Evolutionary conservation across 2,329 filamentous ascomycete species (phyloP).

Genomic region (Pseudohalonectria lignicola): DNA sequence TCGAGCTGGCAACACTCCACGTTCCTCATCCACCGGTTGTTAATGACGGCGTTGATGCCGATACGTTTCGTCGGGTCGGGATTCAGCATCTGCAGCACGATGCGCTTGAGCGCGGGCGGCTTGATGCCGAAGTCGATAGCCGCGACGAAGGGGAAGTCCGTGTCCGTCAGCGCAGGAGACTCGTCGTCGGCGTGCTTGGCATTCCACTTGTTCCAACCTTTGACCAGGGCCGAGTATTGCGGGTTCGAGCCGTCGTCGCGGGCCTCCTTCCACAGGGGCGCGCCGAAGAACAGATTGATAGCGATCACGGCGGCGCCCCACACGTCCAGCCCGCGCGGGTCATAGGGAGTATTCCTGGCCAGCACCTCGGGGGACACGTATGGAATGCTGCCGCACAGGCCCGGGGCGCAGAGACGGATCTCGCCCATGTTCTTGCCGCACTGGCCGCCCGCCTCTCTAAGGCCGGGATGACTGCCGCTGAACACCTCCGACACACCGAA

Average conservation of each 20-base stretch:
- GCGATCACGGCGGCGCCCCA: constrained; percentile 82
- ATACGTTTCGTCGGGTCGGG: constrained; percentile 63
- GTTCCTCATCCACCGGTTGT: constrained; percentile 60
- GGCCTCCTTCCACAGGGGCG: constrained; percentile 64
- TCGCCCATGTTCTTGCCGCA: constrained; percentile 65
- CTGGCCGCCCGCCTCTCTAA: constrained; percentile 60
- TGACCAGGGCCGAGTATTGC: constrained; percentile 55
- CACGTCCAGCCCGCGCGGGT: constrained; percentile 71
- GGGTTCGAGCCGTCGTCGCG: constrained; percentile 32
- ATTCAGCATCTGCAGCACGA: constrained; percentile 74
- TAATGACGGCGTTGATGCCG: constrained; percentile 56
- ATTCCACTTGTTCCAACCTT: constrained; percentile 61
- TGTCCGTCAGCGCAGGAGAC: constrained; percentile 32
- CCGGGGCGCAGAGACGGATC: constrained; percentile 61
- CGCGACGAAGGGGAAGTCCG: constrained; percentile 53
- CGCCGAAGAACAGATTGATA: constrained; percentile 63
- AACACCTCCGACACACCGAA: constrained; percentile 88
- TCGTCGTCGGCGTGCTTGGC: constrained; percentile 29
- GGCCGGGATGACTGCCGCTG: constrained; percentile 66
- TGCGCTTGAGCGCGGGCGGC: constrained; percentile 55
- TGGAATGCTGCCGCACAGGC: constrained; percentile 74
- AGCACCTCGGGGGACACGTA: constrained; percentile 85
- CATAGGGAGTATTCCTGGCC: constrained; percentile 51
- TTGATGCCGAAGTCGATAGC: constrained; percentile 56
- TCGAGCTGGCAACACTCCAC: constrained; percentile 74